Conservation (phyloP, 441 rosid species). For the Brassica balearica region DNA sequence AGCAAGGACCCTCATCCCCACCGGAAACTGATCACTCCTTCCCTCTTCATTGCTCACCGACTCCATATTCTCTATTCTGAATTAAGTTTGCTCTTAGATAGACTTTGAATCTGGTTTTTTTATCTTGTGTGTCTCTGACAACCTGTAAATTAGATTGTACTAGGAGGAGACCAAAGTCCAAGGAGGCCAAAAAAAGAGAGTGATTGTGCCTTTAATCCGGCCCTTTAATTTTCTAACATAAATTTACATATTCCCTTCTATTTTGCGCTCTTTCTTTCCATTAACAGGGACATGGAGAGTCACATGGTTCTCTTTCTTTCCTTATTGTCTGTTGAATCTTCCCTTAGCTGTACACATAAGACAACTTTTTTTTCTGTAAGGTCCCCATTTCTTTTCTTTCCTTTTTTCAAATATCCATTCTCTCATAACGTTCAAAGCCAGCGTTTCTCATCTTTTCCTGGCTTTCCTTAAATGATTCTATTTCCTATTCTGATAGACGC, state of each 20-base stretch:
- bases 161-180: constrained; percentile 27
- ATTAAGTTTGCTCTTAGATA: constrained; percentile 29
- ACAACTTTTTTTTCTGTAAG: constrained; percentile 35
- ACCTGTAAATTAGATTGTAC: constrained; percentile 9
- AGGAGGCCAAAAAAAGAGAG: constrained; percentile 13
- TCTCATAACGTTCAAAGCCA: constrained; percentile 42
- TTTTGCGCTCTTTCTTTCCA: constrained; percentile 31
- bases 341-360: constrained; percentile 34
- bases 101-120: constrained; percentile 4
- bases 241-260: constrained; percentile 33
- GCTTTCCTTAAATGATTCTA: constrained; percentile 33
- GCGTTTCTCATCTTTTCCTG: constrained; percentile 21
- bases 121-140: neutral
- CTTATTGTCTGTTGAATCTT: constrained; percentile 44
- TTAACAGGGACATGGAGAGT: constrained; percentile 34
- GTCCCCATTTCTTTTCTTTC: constrained; percentile 28
- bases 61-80: constrained; percentile 21
- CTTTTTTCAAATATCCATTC: constrained; percentile 22
- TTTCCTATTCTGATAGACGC: constrained; percentile 13
- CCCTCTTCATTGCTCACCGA: constrained; percentile 45
- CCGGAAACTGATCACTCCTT: constrained; percentile 58
- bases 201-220: constrained; percentile 40
- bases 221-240: constrained; percentile 37
- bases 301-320: constrained; percentile 33
- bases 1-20: constrained; percentile 87